phyloP scores from a whole-genome alignment of 257 asterid species.

The Rehmannia glutinosa region DNA sequence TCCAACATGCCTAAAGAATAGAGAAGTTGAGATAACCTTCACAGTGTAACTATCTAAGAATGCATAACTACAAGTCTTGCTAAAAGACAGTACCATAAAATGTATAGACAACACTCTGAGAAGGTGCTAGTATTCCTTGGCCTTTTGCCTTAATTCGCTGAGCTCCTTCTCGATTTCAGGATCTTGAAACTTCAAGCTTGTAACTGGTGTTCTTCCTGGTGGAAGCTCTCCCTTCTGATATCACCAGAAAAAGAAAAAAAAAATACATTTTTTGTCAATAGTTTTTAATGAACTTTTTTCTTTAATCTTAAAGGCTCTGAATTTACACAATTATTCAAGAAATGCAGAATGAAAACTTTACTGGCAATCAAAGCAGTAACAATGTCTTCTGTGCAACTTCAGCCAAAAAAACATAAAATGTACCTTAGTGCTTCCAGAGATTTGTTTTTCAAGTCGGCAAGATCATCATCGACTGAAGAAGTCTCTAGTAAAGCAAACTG shows the following conservation, averaged over 20 bases:
- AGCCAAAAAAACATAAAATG: not conserved
- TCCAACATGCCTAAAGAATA: not conserved
- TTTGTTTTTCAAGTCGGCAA: constrained; percentile 66
- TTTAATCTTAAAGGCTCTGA: not conserved
- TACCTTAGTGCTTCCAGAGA: constrained; percentile 77
- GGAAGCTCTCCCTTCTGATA: constrained; percentile 96
- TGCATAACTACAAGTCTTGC: not conserved
- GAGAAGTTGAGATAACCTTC: not conserved
- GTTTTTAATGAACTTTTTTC: constrained; percentile 28
- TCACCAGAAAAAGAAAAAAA: constrained; percentile 6
- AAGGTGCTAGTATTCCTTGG: constrained; percentile 67
- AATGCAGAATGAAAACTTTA: not conserved
- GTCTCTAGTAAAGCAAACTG: constrained; percentile 93
- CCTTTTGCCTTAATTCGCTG: constrained; percentile 72
- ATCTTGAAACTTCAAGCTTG: constrained; percentile 68
- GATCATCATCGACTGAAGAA: constrained; percentile 93
- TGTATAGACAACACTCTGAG: not conserved
- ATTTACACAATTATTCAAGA: not conserved
- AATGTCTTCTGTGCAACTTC: not conserved
- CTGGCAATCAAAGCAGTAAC: not conserved
- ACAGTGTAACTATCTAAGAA: not conserved
- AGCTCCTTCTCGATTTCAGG: constrained; percentile 88
- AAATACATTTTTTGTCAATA: constrained; percentile 3
- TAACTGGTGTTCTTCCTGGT: constrained; percentile 62
- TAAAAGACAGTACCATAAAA: not conserved